These are phyloP conservation scores for Neonectria sp. DNA, from an alignment of 2,329 filamentous ascomycete genomes.

Conservation along the genomic window DNA sequence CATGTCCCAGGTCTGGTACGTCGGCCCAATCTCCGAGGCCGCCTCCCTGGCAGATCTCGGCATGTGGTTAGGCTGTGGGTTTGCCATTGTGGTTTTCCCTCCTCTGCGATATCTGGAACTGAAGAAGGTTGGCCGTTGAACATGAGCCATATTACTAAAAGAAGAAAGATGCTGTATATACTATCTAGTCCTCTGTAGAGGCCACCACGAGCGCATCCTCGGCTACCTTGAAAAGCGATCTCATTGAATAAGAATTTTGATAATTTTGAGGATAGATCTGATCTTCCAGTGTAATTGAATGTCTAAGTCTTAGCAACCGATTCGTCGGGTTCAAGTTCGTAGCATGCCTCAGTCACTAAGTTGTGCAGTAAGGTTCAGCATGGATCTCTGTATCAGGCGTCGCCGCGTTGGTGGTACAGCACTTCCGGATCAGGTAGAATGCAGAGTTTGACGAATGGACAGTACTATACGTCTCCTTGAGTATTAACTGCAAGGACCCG, in stretches of 20 bases:
- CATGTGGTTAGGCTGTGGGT: conserved; percentile 74
- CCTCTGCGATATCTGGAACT: conserved; percentile 49
- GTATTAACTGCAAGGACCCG: too few species aligned
- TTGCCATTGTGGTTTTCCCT: conserved; percentile 65
- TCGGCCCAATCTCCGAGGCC: conserved; percentile 69
- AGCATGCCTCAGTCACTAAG: too few species aligned
- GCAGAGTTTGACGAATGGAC: neutral
- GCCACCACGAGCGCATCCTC: neutral
- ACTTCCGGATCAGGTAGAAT: neutral
- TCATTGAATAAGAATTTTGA: too few species aligned
- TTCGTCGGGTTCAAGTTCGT: too few species aligned
- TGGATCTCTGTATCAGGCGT: too few species aligned
- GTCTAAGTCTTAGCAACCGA: too few species aligned
- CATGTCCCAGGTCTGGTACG: conserved; percentile 73
- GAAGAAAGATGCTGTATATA: neutral
- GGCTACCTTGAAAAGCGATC: neutral
- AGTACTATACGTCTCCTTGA: too few species aligned
- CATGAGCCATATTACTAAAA: neutral
- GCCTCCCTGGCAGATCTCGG: conserved; percentile 66
- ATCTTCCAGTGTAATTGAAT: too few species aligned
- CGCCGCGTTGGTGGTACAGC: too few species aligned
- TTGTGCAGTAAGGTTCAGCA: too few species aligned
- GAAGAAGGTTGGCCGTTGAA: conserved; percentile 44
- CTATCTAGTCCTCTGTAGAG: neutral
- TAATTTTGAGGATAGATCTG: too few species aligned